Evolutionary conservation across 352 stramenopile species (phyloP), one percentile per base, ranked within the genome.

Genomic region (Globisporangium nunn): DNA sequence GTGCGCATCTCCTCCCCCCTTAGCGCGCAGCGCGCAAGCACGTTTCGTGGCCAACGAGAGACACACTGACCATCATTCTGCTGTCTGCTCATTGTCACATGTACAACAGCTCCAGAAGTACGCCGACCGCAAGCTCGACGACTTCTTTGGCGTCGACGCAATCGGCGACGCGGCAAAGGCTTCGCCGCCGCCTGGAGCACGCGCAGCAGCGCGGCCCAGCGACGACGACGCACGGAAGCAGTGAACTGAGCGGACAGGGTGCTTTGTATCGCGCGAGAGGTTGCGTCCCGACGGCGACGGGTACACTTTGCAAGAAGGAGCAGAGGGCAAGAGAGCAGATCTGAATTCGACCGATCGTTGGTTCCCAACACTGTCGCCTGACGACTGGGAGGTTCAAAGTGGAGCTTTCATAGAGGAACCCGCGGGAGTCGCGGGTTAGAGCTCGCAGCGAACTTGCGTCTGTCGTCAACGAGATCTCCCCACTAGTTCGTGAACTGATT

Each of bases 131-230:
- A 87, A 93, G 48, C 65, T 93, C 49, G 85, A 95, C 72, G 80
- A 85, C 50, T 95, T 95, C 65, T 95, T 95, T 59, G 83, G 85
- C 43, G 85, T 95, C 37, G 75, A 92, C 30, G 68, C 72, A 18
- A 83, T 92, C 48, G 72, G 67, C 18, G 60, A 70, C 44, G 44
- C 44, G 18, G 44, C 44, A 12, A 15, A 23, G 2, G 2, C 43
- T 4, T 28, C 43, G 17, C n/a, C 44, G 3, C 12, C 44, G n/a
- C 11, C 37, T 2, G 37, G 11, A 1, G 37, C 2, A 12, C 4
- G 10, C 11, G 44, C 44, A 11, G 44, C 44, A 5, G 44, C 44
- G n/a, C 30, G 31, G 44, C 18, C 44, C 10, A 30, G 8, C 44
- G 44, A 30, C 44, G 44, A 49, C 18, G 44, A n/a, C n/a, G n/a